Evolutionary conservation across 495 filamentous ascomycete genomes (phyloP).

Genomic region (Penicillium goetzii): DNA sequence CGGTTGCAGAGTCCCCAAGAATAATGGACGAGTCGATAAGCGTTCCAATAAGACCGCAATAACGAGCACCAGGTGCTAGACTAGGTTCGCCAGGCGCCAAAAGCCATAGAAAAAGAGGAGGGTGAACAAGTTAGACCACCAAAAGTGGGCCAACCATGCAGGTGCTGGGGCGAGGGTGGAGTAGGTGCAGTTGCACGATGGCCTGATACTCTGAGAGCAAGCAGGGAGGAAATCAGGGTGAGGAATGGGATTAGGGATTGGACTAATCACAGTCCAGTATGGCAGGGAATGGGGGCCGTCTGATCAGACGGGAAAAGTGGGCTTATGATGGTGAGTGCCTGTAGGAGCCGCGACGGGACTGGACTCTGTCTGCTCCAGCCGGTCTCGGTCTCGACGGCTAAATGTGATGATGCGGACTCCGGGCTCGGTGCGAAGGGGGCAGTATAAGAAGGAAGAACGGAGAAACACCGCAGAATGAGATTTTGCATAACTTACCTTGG

Average conservation of each 20-base stretch:
- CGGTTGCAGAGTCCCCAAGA: conserved; percentile 3
- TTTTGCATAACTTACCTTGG: conserved; percentile 13
- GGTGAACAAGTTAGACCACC: conserved; percentile 22
- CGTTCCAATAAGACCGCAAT: conserved; percentile 20
- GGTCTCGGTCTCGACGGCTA: conserved; percentile 24
- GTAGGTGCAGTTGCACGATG: conserved; percentile 42
- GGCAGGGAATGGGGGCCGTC: conserved; percentile 24
- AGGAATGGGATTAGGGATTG: conserved; percentile 26
- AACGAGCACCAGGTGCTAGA: conserved; percentile 20
- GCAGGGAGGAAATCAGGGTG: conserved; percentile 29
- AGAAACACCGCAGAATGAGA: background rate
- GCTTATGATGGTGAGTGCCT: background rate
- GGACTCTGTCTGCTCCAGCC: conserved; percentile 15
- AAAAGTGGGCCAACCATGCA: conserved; percentile 41
- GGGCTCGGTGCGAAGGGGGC: background rate
- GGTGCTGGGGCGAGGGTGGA: conserved; percentile 38
- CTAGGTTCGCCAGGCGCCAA: conserved; percentile 20
- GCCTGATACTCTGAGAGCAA: conserved; percentile 38
- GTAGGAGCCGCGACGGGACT: conserved; percentile 24
- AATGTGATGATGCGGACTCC: conserved; percentile 10
- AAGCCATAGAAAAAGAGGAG: conserved; percentile 25
- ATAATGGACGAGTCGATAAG: conserved; percentile 2
- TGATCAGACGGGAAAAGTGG: conserved; percentile 30
- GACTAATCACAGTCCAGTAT: conserved; percentile 25
- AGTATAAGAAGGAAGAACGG: background rate